Base-by-base conservation (phyloP, 352 stramenopile genomes). In the Pythium grandisporangium region DNA sequence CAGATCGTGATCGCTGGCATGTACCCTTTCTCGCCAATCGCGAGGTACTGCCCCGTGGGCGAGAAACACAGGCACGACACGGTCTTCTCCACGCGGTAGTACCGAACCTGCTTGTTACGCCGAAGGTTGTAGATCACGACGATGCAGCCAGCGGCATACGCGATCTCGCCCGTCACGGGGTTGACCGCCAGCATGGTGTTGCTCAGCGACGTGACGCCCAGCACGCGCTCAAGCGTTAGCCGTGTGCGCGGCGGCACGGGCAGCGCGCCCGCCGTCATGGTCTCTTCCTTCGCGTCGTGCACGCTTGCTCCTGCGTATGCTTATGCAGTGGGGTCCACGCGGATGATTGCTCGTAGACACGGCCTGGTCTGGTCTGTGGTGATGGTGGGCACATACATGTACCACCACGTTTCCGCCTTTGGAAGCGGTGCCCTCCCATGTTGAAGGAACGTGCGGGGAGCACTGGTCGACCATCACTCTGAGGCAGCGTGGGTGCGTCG, bases 71-170 rank as follows among this genome's bases (percentile, higher is more conserved):
- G 47, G 37, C 80, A 85, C 23, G 75, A 53, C n/a, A 95, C 82
- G 16, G 49, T 58, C 41, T 93, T 93, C 51, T 92, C 79, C 2
- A 91, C 80, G 34, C 80, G 81, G 55, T 93, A 93, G 59, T 93
- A 95, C 3, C 78, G 69, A 47, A 88, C 71, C 33, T 95, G 84
- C 32, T 90, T 92, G 57, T 93, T 84, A 27, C 80, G 57, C 0
- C 77, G 59, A 21, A 89, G 45, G 58, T 88, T 92, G 71, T 93
- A 95, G 34, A 95, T 70, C n/a, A 95, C 84, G 37, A 95, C 84
- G 32, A 94, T 88, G 49, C 79, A 91, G 6, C 84, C 84, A 3
- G 84, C 82, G 4, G 80, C 62, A 53, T 92, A 95, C 39, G 82
- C 84, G 48, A 92, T 66, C 57, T 95, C 80, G 6, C 77, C 75